Base-by-base conservation (phyloP, 192 early-diverging fungal genomes). In the Coemansia sp. region DNA sequence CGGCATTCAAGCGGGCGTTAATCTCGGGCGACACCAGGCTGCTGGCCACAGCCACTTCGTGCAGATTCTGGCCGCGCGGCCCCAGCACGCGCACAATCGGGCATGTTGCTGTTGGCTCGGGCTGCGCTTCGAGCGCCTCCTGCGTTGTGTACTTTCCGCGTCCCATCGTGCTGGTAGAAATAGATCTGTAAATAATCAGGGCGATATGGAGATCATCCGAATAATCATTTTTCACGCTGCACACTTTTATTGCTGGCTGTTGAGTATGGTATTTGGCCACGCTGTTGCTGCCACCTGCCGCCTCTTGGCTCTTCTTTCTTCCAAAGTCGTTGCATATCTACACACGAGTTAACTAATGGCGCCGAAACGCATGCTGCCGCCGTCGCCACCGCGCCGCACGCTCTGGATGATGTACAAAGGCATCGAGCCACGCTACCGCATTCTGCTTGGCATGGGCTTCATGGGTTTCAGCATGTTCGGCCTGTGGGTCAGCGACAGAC, bases 41-140 rank as follows among this genome's bases (percentile, higher is more conserved):
- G 56, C 65, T 67, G 0, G 70, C 61, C 54, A 85, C 84, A 35
- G 83, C 84, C 4, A 89, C 83, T 66, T 90, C 87, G 70, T 89
- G 87, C 65, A 90, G 73, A 53, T 90, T 84, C 60, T 92, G 90
- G 22, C 90, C 90, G 52, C 89, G 82, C 8, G 85, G 80, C 2
- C 86, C 87, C 19, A 89, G 68, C 5, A 88, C 86, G 32, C 85
- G 73, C 25, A 84, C 88, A 49, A 88, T 61, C 5, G 76, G 76
- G 58, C 70, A 73, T 21, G 62, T 57, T 5, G 19, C 24, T 10
- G 76, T 70, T 25, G 76, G 76, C 54, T 70, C 53, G 0, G 76
- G 71, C 57, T 67, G 57, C 15, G 76, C 64, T 24, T 57, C 58
- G 19, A 79, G 76, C 21, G 76, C 76, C 38, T 79, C 76, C 52